phyloP scores from a whole-genome alignment of 2,329 filamentous ascomycete genomes.

The Thelonectria olida region DNA sequence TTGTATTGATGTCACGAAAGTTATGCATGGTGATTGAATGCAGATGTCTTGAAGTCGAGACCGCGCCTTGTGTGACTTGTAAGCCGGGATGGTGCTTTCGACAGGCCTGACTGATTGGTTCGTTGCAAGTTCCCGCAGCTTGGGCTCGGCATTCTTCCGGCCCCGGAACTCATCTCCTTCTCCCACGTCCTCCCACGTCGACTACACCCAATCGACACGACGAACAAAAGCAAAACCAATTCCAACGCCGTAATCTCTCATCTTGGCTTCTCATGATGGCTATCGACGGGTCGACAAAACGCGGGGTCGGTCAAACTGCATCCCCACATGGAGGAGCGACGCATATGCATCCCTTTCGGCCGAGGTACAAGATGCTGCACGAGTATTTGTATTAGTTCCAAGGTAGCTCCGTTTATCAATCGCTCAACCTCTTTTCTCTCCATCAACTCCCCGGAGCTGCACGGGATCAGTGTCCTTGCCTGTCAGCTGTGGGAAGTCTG shows the following conservation, averaged over 20 bases:
- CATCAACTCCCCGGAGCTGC: not conserved
- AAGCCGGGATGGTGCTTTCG: constrained; percentile 3
- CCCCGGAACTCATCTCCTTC: not conserved
- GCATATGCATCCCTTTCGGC: constrained; percentile 33
- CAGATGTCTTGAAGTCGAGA: constrained; percentile 6
- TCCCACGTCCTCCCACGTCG: not conserved
- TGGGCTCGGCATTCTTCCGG: constrained; percentile 13
- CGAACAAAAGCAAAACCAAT: constrained; percentile 12
- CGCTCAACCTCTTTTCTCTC: not conserved
- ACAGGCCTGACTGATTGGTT: constrained; percentile 1
- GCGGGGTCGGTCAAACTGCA: constrained; percentile 37
- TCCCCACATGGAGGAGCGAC: constrained; percentile 36
- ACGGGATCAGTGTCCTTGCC: not conserved
- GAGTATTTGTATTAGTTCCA: not conserved
- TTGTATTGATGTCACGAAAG: not conserved
- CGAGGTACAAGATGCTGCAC: constrained; percentile 31
- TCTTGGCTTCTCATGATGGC: constrained; percentile 28
- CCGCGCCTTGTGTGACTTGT: not conserved
- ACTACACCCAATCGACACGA: not conserved
- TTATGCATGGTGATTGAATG: not conserved
- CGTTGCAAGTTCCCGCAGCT: not conserved
- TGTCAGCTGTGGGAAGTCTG: not conserved
- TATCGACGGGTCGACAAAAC: constrained; percentile 29
- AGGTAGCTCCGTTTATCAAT: not conserved
- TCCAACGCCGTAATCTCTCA: constrained; percentile 3